A percentile compares a stretch with the other conserved stretches of the same genome.
Evolutionary conservation across 495 filamentous ascomycete genomes (phyloP).

Genomic region (Parathielavia appendiculata): DNA sequence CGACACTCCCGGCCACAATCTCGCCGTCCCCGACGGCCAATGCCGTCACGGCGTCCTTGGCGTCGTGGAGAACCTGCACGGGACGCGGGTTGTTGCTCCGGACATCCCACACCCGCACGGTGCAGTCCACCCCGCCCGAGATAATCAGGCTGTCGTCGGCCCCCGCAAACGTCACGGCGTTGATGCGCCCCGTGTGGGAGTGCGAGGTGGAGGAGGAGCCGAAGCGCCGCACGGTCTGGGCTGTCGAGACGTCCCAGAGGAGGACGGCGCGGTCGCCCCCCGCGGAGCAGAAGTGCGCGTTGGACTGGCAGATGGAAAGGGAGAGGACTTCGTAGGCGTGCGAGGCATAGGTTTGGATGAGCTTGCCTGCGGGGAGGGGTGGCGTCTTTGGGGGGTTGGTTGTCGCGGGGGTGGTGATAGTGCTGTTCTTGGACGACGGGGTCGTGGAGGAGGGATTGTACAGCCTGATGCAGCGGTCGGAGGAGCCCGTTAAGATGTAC

Average conservation of each 20-base stretch:
- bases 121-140: conserved; percentile 73
- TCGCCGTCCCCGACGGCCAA: conserved; percentile 53
- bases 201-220: conserved; percentile 37
- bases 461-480: conserved; percentile 78
- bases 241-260: conserved; percentile 86
- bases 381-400: conserved; percentile 21
- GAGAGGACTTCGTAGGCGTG: conserved; percentile 90
- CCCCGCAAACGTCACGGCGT: conserved; percentile 72
- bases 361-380: conserved; percentile 38
- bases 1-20: conserved; percentile 72
- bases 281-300: conserved; percentile 71
- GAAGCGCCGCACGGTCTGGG: conserved; percentile 68
- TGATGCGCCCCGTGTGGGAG: conserved; percentile 68
- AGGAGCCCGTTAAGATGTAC: conserved; percentile 79
- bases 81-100: conserved; percentile 58
- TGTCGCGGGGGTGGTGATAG: conserved; percentile 23
- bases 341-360: conserved; percentile 80
- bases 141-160: conserved; percentile 64
- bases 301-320: conserved; percentile 66
- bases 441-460: conserved; percentile 58
- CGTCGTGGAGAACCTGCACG: conserved; percentile 73
- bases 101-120: conserved; percentile 80
- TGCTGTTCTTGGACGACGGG: conserved; percentile 35
- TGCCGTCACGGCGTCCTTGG: conserved; percentile 66
- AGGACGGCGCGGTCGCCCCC: conserved; percentile 89